Base-by-base conservation (phyloP, 2,329 filamentous ascomycete genomes). In the Colletotrichum nymphaeae region DNA sequence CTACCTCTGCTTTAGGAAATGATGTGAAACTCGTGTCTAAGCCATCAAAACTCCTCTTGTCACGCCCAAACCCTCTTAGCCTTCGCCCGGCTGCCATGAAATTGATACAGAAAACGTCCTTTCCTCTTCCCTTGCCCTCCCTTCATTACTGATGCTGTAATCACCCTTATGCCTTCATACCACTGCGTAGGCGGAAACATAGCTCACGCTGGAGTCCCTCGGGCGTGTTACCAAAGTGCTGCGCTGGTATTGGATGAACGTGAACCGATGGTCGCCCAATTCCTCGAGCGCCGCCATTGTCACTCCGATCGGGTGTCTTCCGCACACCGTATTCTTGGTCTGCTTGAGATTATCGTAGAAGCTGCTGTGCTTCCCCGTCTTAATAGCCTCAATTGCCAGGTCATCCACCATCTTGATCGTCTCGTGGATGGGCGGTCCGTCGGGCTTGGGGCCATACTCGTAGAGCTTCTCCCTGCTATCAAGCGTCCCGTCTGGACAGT, bases 261-360 rank as follows among this genome's bases (percentile, higher is more conserved):
- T 91, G 82, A 98, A 97, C 65, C 81, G 83, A 76, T 85, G 77
- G n/a, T 81, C 79, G 1, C 84, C 81, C 37, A 94, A 80, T 62
- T 87, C 84, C 83, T 98, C 95, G 73, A 98, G 83, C 0, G 93
- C 95, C 0, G 95, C 95, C 94, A 99, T 95, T 49, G 93, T 89
- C 4, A 98, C 93, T 0, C 97, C 95, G 78, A 99, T 98, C 0
- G 97, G 97, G 84, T 99, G 97, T 62, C 96, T 88, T 4, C 97
- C 97, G 79, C 97, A 99, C 0, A 99, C 94, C 0, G 97, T 98
- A 78, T 99, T 99, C 16, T 90, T 90, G 0, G 96, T 98, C 46
- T 89, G 84, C 65, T 87, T 83, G 24, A 99, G 82, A 53, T 91
- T 92, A 3, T 89, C 85, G 19, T 94, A 85, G 81, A 98, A 98